A percentile compares a stretch with the other conserved stretches of the same genome.
These are phyloP conservation scores for Mychonastes homosphaera DNA, from an alignment of 139 green algal genomes.

Conservation along the genomic window DNA sequence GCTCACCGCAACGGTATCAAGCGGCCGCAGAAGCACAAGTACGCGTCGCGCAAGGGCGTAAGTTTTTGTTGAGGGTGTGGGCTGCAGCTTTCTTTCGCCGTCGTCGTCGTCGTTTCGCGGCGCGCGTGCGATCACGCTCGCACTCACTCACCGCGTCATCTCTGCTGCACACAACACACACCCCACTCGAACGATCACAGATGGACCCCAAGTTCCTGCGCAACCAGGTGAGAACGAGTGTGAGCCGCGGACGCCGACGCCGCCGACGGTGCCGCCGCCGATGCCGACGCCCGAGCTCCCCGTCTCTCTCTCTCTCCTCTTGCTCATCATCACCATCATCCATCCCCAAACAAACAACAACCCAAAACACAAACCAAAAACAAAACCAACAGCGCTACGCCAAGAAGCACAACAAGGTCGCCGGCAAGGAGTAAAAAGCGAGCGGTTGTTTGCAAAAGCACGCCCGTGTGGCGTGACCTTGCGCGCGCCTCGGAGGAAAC, in stretches of 20 bases:
- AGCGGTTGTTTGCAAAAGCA: not conserved
- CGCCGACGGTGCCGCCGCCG: not conserved
- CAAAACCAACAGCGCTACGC: slow-evolving; percentile 76
- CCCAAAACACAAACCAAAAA: no score
- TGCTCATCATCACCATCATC: no score
- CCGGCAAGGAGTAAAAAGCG: slow-evolving; percentile 18
- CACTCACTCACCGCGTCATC: no score
- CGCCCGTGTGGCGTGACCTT: not conserved
- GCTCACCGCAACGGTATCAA: slow-evolving; percentile 88
- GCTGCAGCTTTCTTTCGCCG: no score
- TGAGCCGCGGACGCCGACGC: not conserved
- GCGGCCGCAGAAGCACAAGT: slow-evolving; percentile 74
- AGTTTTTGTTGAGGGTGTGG: slow-evolving; percentile 21
- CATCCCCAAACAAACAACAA: no score
- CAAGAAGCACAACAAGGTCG: slow-evolving; percentile 76
- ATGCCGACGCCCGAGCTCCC: no score
- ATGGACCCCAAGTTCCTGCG: slow-evolving; percentile 93
- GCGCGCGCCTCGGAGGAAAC: no score
- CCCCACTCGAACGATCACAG: no score
- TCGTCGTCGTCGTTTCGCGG: no score
- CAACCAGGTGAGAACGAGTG: slow-evolving; percentile 57
- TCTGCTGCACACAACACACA: no score
- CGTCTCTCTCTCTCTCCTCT: not conserved
- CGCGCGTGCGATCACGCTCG: no score
- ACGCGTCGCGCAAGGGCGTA: slow-evolving; percentile 64